These are phyloP conservation scores for Yarrowia alimentaria DNA, from an alignment of 805 yeast genomes.

Conservation along the genomic window DNA sequence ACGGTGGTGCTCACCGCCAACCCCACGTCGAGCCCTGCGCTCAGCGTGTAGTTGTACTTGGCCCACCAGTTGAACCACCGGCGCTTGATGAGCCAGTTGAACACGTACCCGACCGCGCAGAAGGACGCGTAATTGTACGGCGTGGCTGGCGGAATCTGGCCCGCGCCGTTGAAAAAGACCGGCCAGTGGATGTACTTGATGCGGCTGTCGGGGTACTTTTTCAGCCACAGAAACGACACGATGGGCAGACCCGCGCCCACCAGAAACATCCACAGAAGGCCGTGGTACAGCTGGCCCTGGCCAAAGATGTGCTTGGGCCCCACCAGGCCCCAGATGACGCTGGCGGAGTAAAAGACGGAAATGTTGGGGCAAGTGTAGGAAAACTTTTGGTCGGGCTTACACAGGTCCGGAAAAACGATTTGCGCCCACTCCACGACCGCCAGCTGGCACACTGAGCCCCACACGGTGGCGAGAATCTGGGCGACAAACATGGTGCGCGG, in stretches of 20 bases:
- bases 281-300: constrained; percentile 50
- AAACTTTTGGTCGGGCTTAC: constrained; percentile 45
- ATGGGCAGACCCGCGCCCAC: constrained; percentile 53
- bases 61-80: constrained; percentile 71
- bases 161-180: constrained; percentile 59
- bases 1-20: constrained; percentile 61
- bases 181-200: constrained; percentile 59
- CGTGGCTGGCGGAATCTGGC: constrained; percentile 71
- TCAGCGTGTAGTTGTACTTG: constrained; percentile 64
- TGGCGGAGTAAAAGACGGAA: constrained; percentile 52
- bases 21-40: constrained; percentile 67
- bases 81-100: constrained; percentile 57
- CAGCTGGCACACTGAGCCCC: constrained; percentile 47
- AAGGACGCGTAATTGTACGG: constrained; percentile 63
- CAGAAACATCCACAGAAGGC: constrained; percentile 58
- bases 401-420: constrained; percentile 44
- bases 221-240: constrained; percentile 43
- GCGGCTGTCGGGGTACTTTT: constrained; percentile 44
- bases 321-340: constrained; percentile 63
- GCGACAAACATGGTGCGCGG: constrained; percentile 59
- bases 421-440: constrained; percentile 47
- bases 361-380: constrained; percentile 51
- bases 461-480: constrained; percentile 47
- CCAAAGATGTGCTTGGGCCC: constrained; percentile 62
- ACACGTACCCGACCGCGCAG: constrained; percentile 53